A percentile compares a stretch with the other conserved stretches of the same genome.
phyloP scores from a whole-genome alignment of 345 rosid species.

The Microthlaspi erraticum region DNA sequence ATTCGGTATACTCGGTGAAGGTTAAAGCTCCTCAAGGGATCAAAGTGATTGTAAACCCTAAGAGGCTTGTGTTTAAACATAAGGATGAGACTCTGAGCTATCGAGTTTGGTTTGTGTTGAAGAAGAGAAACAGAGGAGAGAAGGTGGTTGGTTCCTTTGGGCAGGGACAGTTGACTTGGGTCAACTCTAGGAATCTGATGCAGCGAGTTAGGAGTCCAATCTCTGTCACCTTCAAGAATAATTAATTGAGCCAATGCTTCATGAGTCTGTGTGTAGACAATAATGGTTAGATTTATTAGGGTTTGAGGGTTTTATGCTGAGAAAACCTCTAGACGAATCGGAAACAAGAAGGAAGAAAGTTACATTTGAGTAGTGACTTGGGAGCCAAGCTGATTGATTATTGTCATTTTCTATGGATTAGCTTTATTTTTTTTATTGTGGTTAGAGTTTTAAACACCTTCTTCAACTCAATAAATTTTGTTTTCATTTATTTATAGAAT shows the following conservation, averaged over 20 bases:
- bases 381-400: conserved; percentile 31
- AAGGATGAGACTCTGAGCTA: conserved; percentile 65
- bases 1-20: conserved; percentile 68
- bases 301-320: conserved; percentile 15
- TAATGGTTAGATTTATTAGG: conserved; percentile 26
- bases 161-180: conserved; percentile 85
- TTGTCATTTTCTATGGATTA: too few species aligned
- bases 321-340: conserved; percentile 20
- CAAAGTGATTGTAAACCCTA: conserved; percentile 65
- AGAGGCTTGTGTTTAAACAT: conserved; percentile 56
- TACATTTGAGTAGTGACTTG: conserved; percentile 29
- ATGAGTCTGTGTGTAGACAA: conserved; percentile 11
- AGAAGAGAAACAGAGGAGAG: conserved; percentile 48
- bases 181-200: conserved; percentile 53
- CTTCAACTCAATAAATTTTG: too few species aligned
- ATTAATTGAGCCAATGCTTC: conserved; percentile 32
- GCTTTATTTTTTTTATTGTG: too few species aligned
- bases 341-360: conserved; percentile 19
- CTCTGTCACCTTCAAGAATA: conserved; percentile 73
- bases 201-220: conserved; percentile 82
- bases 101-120: conserved; percentile 61
- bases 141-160: conserved; percentile 42
- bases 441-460: too few species aligned
- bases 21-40: conserved; percentile 67
- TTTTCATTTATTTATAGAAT: too few species aligned